A percentile compares a stretch with the other conserved stretches of the same genome.
phyloP scores from a whole-genome alignment of 2,329 filamentous ascomycete genomes.

The Tympanopsis confertula region DNA sequence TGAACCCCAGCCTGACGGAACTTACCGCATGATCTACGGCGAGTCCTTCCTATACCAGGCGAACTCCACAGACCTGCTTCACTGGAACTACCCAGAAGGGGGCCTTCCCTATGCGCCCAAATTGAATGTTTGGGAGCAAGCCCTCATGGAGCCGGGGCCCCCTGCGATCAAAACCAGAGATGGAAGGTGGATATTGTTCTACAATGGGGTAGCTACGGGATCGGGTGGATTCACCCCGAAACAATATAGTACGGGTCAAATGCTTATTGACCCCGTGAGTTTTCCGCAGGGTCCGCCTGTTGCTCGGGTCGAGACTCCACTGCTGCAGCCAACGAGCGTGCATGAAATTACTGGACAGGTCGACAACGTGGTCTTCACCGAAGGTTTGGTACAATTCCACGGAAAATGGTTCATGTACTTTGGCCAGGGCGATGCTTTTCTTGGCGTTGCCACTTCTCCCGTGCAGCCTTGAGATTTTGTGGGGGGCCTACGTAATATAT shows the following conservation, averaged over 20 bases:
- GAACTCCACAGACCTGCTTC: slow-evolving; percentile 15
- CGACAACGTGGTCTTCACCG: slow-evolving; percentile 16
- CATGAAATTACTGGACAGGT: slow-evolving; percentile 16
- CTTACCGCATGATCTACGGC: slow-evolving; percentile 21
- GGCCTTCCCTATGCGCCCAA: slow-evolving; percentile 10
- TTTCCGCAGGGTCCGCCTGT: slow-evolving; percentile 10
- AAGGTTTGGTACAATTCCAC: slow-evolving; percentile 18
- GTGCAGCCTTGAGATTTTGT: no score
- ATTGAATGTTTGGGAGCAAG: slow-evolving; percentile 16
- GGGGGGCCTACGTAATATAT: no score
- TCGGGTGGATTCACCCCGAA: slow-evolving; percentile 11
- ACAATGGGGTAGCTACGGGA: slow-evolving; percentile 14
- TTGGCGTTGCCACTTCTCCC: slow-evolving; percentile 5
- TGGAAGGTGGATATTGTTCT: slow-evolving; percentile 16
- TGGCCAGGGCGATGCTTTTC: slow-evolving; percentile 12
- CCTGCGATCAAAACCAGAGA: slow-evolving; percentile 18
- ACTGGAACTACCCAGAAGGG: slow-evolving; percentile 12
- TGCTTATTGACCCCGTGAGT: slow-evolving; percentile 16
- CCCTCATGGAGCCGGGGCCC: slow-evolving; percentile 17
- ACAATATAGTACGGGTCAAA: slow-evolving; percentile 18
- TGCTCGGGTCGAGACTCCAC: slow-evolving; percentile 15
- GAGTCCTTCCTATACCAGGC: slow-evolving; percentile 17
- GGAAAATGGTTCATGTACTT: slow-evolving; percentile 18
- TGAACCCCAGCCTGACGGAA: slow-evolving; percentile 14
- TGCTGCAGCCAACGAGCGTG: slow-evolving; percentile 12